A percentile compares a stretch with the other conserved stretches of the same genome.
Conservation (phyloP, 441 rosid species). For the Heliophila coronopifolia region DNA sequence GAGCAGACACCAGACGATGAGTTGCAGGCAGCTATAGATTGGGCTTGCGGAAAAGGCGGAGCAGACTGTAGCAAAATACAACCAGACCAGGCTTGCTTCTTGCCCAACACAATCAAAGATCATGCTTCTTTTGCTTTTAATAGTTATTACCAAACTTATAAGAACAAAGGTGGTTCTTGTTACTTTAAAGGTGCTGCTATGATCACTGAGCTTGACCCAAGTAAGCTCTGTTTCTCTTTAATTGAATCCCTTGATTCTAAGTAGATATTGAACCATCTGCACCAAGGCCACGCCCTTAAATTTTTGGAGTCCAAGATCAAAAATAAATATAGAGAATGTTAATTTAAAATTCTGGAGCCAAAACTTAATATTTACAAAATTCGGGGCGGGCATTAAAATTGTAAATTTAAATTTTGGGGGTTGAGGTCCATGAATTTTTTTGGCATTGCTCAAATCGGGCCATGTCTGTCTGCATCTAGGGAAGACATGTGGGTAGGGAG, state of each 20-base stretch:
- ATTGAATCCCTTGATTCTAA: neutral
- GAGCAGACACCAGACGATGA: conserved; percentile 60
- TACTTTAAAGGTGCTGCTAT: conserved; percentile 64
- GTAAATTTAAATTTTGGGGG: no score
- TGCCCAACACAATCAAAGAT: conserved; percentile 47
- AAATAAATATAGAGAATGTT: no score
- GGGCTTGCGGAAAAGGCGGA: conserved; percentile 56
- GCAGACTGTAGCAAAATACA: conserved; percentile 50
- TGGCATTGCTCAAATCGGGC: no score
- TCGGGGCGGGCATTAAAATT: no score
- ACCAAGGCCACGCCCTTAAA: no score
- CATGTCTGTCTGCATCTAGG: no score
- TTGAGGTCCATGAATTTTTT: no score
- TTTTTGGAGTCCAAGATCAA: no score
- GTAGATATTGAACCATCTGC: conserved; percentile 8
- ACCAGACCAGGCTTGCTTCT: conserved; percentile 46
- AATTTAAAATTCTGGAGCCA: no score
- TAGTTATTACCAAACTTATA: conserved; percentile 56
- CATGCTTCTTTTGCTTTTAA: conserved; percentile 70
- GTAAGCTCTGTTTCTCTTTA: conserved; percentile 30
- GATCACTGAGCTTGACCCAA: conserved; percentile 63
- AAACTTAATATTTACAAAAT: no score
- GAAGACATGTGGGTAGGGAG: no score
- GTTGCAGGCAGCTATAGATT: conserved; percentile 50
- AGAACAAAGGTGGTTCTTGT: conserved; percentile 57